phyloP scores from a whole-genome alignment of 192 early-diverging fungal species.

The Coemansia pectinata region DNA sequence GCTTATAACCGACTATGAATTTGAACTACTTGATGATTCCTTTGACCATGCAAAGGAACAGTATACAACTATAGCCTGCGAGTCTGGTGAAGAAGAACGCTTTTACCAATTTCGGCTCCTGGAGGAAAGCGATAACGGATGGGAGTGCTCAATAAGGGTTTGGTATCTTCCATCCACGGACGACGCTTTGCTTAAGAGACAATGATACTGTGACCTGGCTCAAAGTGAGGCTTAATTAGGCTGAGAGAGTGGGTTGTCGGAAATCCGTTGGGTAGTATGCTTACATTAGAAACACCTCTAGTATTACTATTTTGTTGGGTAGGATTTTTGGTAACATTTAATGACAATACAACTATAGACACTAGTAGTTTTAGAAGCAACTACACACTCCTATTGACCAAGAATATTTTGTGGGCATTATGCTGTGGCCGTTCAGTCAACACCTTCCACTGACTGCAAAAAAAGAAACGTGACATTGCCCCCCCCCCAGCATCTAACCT shows the following conservation, averaged over 20 bases:
- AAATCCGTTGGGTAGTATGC: background rate
- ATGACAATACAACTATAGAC: too few species aligned
- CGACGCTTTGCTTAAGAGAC: too few species aligned
- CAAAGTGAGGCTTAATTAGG: background rate
- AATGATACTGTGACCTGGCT: background rate
- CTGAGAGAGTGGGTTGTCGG: background rate
- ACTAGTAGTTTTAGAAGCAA: too few species aligned
- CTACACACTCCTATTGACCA: too few species aligned
- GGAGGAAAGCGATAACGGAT: background rate
- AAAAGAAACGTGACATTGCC: background rate
- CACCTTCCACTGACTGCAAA: background rate
- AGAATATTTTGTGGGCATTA: background rate
- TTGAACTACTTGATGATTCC: background rate
- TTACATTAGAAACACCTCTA: too few species aligned
- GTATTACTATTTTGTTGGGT: too few species aligned
- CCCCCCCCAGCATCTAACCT: background rate
- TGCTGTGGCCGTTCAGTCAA: background rate
- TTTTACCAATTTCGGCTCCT: background rate
- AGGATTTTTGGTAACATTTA: too few species aligned
- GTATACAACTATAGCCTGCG: background rate
- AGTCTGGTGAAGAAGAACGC: background rate
- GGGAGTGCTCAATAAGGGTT: background rate
- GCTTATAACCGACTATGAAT: background rate
- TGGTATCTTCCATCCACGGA: background rate
- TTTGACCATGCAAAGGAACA: background rate